Base-by-base conservation (phyloP, 148 eudicot species). In the Rhododendron ovatum region DNA sequence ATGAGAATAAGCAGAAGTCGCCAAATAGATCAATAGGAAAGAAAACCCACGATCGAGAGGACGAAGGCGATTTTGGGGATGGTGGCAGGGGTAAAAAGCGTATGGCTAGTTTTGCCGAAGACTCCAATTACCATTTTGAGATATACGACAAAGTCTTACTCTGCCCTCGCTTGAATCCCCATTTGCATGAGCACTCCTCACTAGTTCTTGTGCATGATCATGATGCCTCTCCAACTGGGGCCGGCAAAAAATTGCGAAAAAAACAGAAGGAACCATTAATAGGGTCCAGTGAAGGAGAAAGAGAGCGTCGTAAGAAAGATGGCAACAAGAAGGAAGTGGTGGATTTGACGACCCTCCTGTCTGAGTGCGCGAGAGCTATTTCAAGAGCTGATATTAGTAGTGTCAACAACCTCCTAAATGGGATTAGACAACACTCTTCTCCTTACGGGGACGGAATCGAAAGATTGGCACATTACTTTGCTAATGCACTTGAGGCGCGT, bases 351-450 rank as follows among this genome's bases (percentile, higher is more conserved):
- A 87, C 83, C 77, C 91, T 93, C 55, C 90, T 96, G n/a, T 89
- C 78, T 53, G 92, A 87, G 5, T 93, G 98, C 89, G 96, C 98
- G 83, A 91, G 92, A 81, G 93, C 93, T 45, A 89, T 93, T 10
- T 87, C 92, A 26, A 84, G 59, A 77, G 86, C 82, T 24, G 92
- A 93, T n/a, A 63, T 73, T 2, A 84, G 77, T 59, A 92, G 53
- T 43, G 95, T 93, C 20, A 78, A 88, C 84, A 91, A 93, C 79
- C 82, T 89, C 22, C 83, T 96, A n/a, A 69, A 85, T 65, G 45
- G 17, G 20, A 84, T 90, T 3, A 83, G 91, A 78, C 85, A 79
- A 28, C 88, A 90, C 50, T 85, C 90, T 14, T 88, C 91, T 63
- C 89, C 91, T 0, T 10, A 28, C 4, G 91, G 91, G 0, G 88